Percentiles rank a stretch among this genome's conserved stretches.
Evolutionary conservation across 352 stramenopile genomes (phyloP).

Genomic region (Phytophthora pseudosyringae): DNA sequence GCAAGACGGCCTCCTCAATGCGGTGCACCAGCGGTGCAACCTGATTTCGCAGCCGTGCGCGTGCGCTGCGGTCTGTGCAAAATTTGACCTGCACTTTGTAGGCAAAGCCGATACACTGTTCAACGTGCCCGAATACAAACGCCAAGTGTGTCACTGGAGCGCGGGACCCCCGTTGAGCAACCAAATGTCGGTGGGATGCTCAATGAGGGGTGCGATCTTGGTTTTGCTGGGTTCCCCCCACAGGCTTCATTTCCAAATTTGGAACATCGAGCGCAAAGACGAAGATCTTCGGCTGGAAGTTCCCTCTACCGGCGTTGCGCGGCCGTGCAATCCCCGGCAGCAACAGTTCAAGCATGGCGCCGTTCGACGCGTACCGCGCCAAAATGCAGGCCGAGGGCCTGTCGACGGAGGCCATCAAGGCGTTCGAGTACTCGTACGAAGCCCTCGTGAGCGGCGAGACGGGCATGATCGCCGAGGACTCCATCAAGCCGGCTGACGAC

Average conservation of each 20-base stretch:
- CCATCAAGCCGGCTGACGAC: conserved; percentile 89
- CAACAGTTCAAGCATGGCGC: conserved; percentile 48
- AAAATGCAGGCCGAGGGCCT: conserved; percentile 98
- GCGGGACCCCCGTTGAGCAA: too few species aligned
- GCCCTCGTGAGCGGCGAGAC: conserved; percentile 94
- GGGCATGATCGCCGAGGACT: conserved; percentile 96
- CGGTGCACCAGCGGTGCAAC: conserved; percentile 1
- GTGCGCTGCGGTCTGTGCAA: conserved; percentile 16
- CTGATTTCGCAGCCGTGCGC: conserved; percentile 23
- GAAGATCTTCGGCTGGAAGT: conserved; percentile 49
- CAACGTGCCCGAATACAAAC: not conserved
- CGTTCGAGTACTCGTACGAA: conserved; percentile 98
- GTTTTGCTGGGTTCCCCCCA: not conserved
- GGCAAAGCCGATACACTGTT: not conserved
- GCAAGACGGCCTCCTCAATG: not conserved
- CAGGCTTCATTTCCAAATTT: conserved; percentile 39
- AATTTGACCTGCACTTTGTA: conserved; percentile 23
- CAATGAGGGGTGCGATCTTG: too few species aligned
- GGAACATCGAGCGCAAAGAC: conserved; percentile 44
- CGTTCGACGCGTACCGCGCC: conserved; percentile 86
- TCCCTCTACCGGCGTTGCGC: conserved; percentile 37
- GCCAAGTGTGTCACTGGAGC: not conserved
- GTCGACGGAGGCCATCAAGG: conserved; percentile 95
- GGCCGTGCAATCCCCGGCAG: conserved; percentile 32
- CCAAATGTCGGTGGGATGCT: too few species aligned